phyloP scores from a whole-genome alignment of 1,139 yeast species.

The Geotrichum phurueaensis region DNA sequence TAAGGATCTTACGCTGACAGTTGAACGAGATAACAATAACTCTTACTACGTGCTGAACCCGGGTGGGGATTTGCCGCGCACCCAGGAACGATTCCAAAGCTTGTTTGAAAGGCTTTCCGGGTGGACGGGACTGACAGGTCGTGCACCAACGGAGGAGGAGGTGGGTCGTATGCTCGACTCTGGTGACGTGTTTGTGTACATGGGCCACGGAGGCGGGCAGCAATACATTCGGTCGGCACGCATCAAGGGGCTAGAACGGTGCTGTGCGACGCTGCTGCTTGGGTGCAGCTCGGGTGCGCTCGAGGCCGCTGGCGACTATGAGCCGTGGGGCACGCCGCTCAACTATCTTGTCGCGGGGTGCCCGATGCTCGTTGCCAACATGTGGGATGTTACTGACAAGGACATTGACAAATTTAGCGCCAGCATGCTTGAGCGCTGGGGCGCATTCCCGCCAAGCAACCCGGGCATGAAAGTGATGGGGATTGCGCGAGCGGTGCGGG shows the following conservation, averaged over 20 bases:
- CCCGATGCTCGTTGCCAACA: constrained; percentile 74
- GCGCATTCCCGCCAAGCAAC: constrained; percentile 37
- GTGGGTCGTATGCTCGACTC: constrained; percentile 39
- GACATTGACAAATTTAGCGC: constrained; percentile 79
- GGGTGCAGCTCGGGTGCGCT: constrained; percentile 89
- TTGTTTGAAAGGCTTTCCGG: constrained; percentile 38
- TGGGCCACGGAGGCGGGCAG: constrained; percentile 96
- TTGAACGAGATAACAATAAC: constrained; percentile 32
- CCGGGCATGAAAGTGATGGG: constrained; percentile 23
- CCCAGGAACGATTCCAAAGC: constrained; percentile 56
- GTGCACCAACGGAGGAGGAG: constrained; percentile 51
- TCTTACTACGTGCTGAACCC: constrained; percentile 68
- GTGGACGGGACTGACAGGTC: constrained; percentile 55
- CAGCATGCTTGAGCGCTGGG: constrained; percentile 56
- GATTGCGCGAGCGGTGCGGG: constrained; percentile 48
- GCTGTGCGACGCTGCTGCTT: constrained; percentile 63
- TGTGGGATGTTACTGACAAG: constrained; percentile 97
- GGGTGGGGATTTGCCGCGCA: constrained; percentile 63
- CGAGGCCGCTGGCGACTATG: constrained; percentile 53
- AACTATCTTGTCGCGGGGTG: constrained; percentile 76
- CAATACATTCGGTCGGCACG: constrained; percentile 56
- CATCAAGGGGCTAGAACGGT: constrained; percentile 45
- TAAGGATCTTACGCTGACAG: constrained; percentile 17
- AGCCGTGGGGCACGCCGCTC: constrained; percentile 70
- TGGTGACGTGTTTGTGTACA: constrained; percentile 60